A percentile compares a stretch with the other conserved stretches of the same genome.
Evolutionary conservation across 2,329 filamentous ascomycete genomes (phyloP).

Genomic region (Xylaria arbuscula): DNA sequence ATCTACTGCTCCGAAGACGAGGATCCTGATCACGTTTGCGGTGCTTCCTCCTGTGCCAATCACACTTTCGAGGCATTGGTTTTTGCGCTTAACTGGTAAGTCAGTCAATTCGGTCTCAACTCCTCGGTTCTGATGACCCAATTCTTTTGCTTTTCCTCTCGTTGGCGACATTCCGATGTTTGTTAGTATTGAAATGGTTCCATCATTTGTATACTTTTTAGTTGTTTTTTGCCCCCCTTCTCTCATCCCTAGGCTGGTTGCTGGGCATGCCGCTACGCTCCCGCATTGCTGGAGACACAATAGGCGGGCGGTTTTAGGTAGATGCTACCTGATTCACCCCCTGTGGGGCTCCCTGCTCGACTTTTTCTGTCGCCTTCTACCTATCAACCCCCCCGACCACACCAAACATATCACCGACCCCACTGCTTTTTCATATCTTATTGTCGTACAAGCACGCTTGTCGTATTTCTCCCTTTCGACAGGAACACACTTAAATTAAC

Average conservation of each 20-base stretch:
- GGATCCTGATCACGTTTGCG: background rate
- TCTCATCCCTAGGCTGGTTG: background rate
- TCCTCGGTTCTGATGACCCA: too few species aligned
- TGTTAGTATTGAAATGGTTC: background rate
- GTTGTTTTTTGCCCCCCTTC: background rate
- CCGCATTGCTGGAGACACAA: slow-evolving; percentile 22
- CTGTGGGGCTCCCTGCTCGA: slow-evolving; percentile 41
- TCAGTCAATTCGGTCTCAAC: background rate
- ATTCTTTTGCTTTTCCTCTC: background rate
- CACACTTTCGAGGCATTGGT: slow-evolving; percentile 12
- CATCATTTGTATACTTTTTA: background rate
- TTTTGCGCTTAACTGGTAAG: slow-evolving; percentile 27
- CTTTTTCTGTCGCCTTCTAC: slow-evolving; percentile 42
- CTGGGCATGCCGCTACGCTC: background rate
- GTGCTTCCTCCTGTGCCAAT: slow-evolving; percentile 6
- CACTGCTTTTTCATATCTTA: slow-evolving; percentile 22
- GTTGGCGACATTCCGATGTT: background rate
- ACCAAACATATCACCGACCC: slow-evolving; percentile 11
- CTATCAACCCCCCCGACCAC: slow-evolving; percentile 18
- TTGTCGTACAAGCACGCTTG: slow-evolving; percentile 9
- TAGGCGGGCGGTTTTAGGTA: background rate
- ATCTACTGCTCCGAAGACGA: background rate
- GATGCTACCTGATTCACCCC: slow-evolving; percentile 41
- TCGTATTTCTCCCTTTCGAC: background rate
- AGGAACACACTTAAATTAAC: slow-evolving; percentile 14